Evolutionary conservation across 306 rosid genomes (phyloP), one percentile per base, ranked within the genome.

Genomic region (Quillaja saponaria): DNA sequence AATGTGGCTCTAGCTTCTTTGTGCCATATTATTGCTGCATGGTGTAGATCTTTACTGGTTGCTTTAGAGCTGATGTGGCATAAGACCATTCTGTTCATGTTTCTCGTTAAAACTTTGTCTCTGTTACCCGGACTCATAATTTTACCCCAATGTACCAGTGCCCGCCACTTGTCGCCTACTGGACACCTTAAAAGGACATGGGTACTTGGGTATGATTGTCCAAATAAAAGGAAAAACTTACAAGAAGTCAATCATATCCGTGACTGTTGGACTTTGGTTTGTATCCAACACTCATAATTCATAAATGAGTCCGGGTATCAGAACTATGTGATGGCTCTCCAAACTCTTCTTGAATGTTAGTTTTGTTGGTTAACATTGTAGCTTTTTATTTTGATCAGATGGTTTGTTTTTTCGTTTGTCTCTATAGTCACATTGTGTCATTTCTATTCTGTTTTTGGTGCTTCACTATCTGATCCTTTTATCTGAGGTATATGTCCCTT

Each of bases 51-150:
- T 81, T 77, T 73, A 69, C 86, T 79, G 82, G 87, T 79, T 79
- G 82, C 84, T 79, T 79, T 82, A 69, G 80, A 73, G 84, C 71
- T 79, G 66, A 55, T 69, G 77, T 76, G 67, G 62, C 80, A 58
- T 54, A 59, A 42, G 67, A 68, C 50, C 51, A 70, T 79, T 6
- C 14, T 39, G 35, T 28, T 10, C 38, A 5, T 3, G 37, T 39
- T 39, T 38, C 17, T n/a, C n/a, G 6, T 42, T 13, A 42, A n/a
- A 25, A 25, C 31, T 25, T 1, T 25, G 31, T 25, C 31, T 25
- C 4, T 4, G 31, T 2, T 25, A 25, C 31, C 31, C 31, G 2
- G 31, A 25, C 31, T 25, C 31, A 1, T 25, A 25, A 25, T 25
- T 25, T 25, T n/a, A n/a, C 31, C 31, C 31, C 31, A 25, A 25